Base-by-base conservation (phyloP, 495 filamentous ascomycete genomes). In the Aspergillus sclerotioniger region DNA sequence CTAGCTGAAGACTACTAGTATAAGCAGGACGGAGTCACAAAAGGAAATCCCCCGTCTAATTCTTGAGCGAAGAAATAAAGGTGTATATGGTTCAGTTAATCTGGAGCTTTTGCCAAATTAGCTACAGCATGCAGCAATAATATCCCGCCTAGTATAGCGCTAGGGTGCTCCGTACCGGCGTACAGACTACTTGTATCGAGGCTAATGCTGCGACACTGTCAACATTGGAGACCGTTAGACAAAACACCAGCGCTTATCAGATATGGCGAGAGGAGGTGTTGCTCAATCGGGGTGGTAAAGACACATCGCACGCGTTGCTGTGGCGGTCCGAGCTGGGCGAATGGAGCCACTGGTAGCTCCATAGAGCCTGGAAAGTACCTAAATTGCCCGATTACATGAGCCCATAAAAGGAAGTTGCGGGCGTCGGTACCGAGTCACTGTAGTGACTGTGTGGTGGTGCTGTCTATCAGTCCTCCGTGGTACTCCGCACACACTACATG, bases 311-410 rank as follows among this genome's bases (percentile, higher is more conserved):
- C 5, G 37, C 37, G 12, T 9, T 37, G 33, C 8, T 10, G 33
- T 15, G 37, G 2, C 37, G n/a, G 37, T 13, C 13, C n/a, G 12
- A n/a, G 37, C 5, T 41, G 12, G 37, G 13, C 37, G 37, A 25
- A 41, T 41, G 37, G 37, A 41, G 37, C 37, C 37, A 41, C 12
- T 41, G 37, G 13, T 41, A n/a, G 37, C 37, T n/a, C 37, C 37
- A 41, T 41, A 13, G 37, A n/a, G 37, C 33, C 9, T 35, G 33
- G 13, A 13, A 8, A 8, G 8, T 1, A 35, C 37, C 12, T 41
- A 41, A 41, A 41, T 41, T 41, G 37, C 37, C 37, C 37, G 37
- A n/a, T 31, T 19, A 49, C 20, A 49, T 49, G 46, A 49, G 46
- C 37, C 37, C 37, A 49, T 19, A 6, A 20, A 10, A 25, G 25